Evolutionary conservation across 768 basidiomycete genomes (phyloP).

Genomic region (Pholiota molesta): DNA sequence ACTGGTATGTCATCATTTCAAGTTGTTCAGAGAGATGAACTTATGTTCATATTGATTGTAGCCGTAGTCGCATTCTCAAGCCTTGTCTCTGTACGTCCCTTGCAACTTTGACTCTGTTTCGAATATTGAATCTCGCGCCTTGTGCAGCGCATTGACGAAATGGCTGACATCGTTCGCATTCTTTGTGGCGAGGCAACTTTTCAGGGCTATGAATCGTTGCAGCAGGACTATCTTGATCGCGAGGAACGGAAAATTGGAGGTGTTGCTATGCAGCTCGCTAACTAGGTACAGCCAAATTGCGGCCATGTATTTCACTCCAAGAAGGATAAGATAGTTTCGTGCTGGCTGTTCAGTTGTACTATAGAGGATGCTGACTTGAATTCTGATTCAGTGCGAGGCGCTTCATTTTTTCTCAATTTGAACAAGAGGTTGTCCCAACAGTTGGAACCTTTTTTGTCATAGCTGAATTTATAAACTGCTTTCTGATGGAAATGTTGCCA

Average conservation of each 20-base stretch:
- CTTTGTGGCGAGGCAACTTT: slow-evolving; percentile 46
- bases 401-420: too few species aligned
- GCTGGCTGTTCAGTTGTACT: too few species aligned
- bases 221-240: slow-evolving; percentile 37
- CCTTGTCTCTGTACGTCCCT: slow-evolving; percentile 36
- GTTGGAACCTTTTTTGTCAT: too few species aligned
- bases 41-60: slow-evolving; percentile 10
- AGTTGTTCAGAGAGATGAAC: background rate
- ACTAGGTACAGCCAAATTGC: too few species aligned
- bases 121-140: background rate
- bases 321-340: too few species aligned
- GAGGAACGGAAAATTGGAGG: slow-evolving; percentile 30
- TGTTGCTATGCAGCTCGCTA: background rate
- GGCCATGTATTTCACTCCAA: too few species aligned
- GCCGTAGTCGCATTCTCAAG: slow-evolving; percentile 44
- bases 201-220: slow-evolving; percentile 39
- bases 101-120: background rate
- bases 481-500: too few species aligned
- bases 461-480: too few species aligned
- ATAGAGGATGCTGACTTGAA: too few species aligned
- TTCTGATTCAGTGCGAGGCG: too few species aligned
- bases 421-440: too few species aligned
- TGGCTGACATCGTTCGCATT: slow-evolving; percentile 38
- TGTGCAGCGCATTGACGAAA: slow-evolving; percentile 42
- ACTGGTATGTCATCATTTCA: slow-evolving; percentile 30